Base-by-base conservation (phyloP, 1,139 yeast species). In the Yamadazyma dendronema region DNA sequence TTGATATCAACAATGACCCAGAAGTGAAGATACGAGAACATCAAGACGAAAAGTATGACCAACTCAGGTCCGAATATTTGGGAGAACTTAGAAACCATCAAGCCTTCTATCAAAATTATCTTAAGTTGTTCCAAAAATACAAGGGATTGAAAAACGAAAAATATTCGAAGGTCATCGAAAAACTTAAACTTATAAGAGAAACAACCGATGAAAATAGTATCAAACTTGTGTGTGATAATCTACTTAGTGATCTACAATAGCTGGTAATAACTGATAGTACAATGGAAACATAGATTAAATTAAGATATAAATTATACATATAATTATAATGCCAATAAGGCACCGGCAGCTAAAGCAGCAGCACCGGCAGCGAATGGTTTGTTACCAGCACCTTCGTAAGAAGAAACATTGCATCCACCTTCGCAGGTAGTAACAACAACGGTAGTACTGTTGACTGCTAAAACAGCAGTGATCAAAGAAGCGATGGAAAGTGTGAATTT, bases 271-370 rank as follows among this genome's bases (percentile, higher is more conserved):
- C 23, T n/a, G n/a, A n/a, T n/a, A n/a, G n/a, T n/a, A 21, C 23
- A 7, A 7, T 7, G 23, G 10, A 21, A 21, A 21, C 23, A 21
- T 21, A 7, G 23, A 21, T 21, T 21, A 21, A 21, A 21, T 10
- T 21, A 21, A 7, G 10, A 7, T 7, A 31, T 14, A 19, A 32
- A 25, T 27, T 21, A 14, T 22, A 31, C 19, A 35, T 23, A 17
- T 17, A 29, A 57, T 65, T 67, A 68, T 58, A 68, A 65, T 58
- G 71, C 72, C 55, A 68, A 65, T 56, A 67, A 64, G 57, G 71
- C 74, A 61, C 72, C 73, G 44, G 73, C 73, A 55, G 67, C 70
- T 48, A 67, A 51, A 50, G 68, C 73, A 51, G 62, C 71, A 52
- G 62, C 65, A 63, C 72, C 73, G 47, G 59, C 67, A 53, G 60